Evolutionary conservation across 176 grass and related monocot genomes (phyloP), one percentile per base, ranked within the genome.

Genomic region (Zea luxurians): DNA sequence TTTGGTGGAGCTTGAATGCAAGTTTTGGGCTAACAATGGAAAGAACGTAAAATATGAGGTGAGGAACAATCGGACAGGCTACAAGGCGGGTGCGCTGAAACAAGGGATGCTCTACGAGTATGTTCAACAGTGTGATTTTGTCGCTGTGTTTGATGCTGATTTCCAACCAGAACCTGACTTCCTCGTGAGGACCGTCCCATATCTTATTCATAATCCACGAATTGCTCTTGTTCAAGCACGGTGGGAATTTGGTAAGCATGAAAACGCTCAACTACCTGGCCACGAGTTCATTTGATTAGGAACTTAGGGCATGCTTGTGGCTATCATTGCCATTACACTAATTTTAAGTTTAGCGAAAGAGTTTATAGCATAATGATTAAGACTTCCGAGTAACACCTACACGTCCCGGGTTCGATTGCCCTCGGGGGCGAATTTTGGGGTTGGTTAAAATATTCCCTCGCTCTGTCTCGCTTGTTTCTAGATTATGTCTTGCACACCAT

Each of bases 71-170:
- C 81, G 92, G 38, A 90, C 85, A 91, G 96, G 96, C 10, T 98
- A 92, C n/a, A 98, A 98, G 70, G 96, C 96, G 48, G 96, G 96
- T 66, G 96, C 96, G 36, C 61, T 98, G 85, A 98, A 95, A 70
- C 83, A 90, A 83, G 96, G 92, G 84, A 89, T 98, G 90, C 70
- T 83, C 52, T 79, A 87, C 53, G 83, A 75, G 37, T 98, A 98
- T 66, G 89, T 79, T 8, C 85, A 79, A 70, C 83, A 89, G 64
- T 99, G 92, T 80, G 89, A 99, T 46, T 99, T 95, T 81, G 92
- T 99, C 6, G 92, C 81, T 38, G 88, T 99, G 61, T 99, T 99
- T 76, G 96, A 99, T 55, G 83, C 96, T 35, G 96, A 99, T 92
- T 99, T 99, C 83, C 89, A 99, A 61, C 96, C 92, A 11, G 90